phyloP scores from a whole-genome alignment of 192 early-diverging fungal species.

The Haplosporangium gracile region DNA sequence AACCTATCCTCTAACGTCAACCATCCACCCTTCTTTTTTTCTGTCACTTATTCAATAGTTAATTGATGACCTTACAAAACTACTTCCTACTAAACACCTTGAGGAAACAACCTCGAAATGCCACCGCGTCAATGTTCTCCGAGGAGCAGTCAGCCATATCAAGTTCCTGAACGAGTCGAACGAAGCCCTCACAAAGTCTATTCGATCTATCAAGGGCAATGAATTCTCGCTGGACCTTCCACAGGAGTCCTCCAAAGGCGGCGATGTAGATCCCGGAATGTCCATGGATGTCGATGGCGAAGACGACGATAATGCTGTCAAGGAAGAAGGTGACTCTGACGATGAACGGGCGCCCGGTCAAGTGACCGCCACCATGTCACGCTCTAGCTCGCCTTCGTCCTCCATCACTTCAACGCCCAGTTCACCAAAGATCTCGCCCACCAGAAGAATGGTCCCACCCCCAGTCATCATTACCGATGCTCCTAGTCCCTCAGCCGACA shows the following conservation, averaged over 20 bases:
- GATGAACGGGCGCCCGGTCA: slow-evolving; percentile 7
- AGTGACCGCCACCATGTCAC: not conserved
- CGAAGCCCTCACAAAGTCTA: slow-evolving; percentile 22
- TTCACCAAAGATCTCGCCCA: slow-evolving; percentile 6
- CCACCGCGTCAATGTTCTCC: slow-evolving; percentile 47
- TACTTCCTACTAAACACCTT: slow-evolving; percentile 28
- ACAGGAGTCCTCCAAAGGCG: not conserved
- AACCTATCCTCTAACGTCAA: not conserved
- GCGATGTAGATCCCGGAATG: slow-evolving; percentile 10
- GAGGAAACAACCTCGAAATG: slow-evolving; percentile 40
- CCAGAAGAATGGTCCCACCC: slow-evolving; percentile 32
- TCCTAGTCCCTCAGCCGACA: slow-evolving; percentile 27
- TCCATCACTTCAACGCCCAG: not conserved
- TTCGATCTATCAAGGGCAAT: slow-evolving; percentile 19
- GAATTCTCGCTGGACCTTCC: not conserved
- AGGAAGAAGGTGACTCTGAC: slow-evolving; percentile 19
- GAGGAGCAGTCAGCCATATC: slow-evolving; percentile 48
- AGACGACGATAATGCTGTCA: slow-evolving; percentile 16
- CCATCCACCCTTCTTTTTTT: not conserved
- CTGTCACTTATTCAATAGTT: not conserved
- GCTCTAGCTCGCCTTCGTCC: slow-evolving; percentile 4
- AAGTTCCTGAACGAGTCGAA: slow-evolving; percentile 50
- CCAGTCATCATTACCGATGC: slow-evolving; percentile 52
- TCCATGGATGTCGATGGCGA: slow-evolving; percentile 40
- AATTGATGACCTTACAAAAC: slow-evolving; percentile 31